Percentiles rank a stretch among this genome's conserved stretches.
Conservation (phyloP, 75 land plant genomes). For the Sequoiadendron giganteum region DNA sequence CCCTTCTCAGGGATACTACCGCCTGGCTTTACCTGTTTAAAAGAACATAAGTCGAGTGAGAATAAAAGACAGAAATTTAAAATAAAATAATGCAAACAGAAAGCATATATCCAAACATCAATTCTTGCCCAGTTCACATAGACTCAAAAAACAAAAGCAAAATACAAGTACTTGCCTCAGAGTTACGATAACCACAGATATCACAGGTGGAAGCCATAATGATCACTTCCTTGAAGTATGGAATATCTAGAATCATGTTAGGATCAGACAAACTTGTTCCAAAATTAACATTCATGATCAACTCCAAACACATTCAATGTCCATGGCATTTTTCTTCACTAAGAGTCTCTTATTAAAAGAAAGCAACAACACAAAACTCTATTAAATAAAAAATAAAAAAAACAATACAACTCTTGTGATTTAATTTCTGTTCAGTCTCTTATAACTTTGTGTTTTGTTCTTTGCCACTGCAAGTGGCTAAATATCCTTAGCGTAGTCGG, state of each 20-base stretch:
- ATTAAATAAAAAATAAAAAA: not conserved
- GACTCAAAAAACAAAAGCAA: not conserved
- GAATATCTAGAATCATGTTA: slow-evolving; percentile 58
- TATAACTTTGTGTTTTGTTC: not conserved
- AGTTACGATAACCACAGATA: slow-evolving; percentile 88
- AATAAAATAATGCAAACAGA: not conserved
- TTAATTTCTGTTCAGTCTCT: not conserved
- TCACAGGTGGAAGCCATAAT: slow-evolving; percentile 97
- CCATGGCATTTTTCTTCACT: not conserved
- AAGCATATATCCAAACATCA: not conserved
- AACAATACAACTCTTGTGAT: not conserved
- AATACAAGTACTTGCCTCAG: slow-evolving; percentile 65
- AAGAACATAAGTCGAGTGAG: slow-evolving; percentile 4
- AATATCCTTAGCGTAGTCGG: too few species aligned
- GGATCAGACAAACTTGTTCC: not conserved
- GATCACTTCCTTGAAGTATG: slow-evolving; percentile 97
- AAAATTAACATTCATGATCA: not conserved
- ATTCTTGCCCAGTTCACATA: not conserved
- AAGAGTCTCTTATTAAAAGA: not conserved
- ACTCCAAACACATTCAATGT: not conserved
- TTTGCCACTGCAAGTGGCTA: too few species aligned
- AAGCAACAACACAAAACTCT: not conserved
- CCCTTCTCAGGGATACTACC: slow-evolving; percentile 88
- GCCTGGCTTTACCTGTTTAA: slow-evolving; percentile 84
- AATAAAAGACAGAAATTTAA: not conserved